phyloP scores from a whole-genome alignment of 176 grass and related monocot genomes.

The Hyparrhenia diplandra region DNA sequence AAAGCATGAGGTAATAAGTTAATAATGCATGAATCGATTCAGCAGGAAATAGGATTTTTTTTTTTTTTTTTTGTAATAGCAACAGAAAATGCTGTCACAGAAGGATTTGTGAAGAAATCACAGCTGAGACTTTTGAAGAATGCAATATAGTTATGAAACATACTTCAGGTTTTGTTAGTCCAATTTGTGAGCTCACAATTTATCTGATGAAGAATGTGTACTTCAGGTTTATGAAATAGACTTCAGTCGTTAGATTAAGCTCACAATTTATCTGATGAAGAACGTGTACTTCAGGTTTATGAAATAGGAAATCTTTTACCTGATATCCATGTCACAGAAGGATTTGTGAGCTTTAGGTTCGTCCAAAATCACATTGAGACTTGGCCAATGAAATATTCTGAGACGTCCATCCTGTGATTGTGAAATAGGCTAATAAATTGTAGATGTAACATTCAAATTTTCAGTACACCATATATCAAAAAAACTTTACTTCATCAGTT shows the following conservation, averaged over 20 bases:
- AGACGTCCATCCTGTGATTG: conserved; percentile 74
- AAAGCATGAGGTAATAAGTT: not conserved
- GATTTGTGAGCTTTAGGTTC: conserved; percentile 97
- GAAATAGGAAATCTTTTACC: conserved; percentile 66
- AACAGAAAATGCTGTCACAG: not conserved
- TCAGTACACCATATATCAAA: not conserved
- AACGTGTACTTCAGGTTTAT: too few relatives aligned
- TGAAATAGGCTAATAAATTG: not conserved
- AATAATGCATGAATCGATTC: not conserved
- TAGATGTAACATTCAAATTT: not conserved
- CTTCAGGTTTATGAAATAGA: too few relatives aligned
- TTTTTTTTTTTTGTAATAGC: not conserved
- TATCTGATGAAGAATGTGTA: too few relatives aligned
- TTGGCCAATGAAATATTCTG: conserved; percentile 85
- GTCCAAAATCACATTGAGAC: conserved; percentile 54
- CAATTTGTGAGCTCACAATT: too few relatives aligned
- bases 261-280: too few relatives aligned
- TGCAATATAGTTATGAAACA: too few relatives aligned
- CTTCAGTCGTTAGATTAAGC: too few relatives aligned
- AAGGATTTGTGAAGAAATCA: too few relatives aligned
- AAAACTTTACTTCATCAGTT: not conserved
- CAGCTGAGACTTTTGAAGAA: too few relatives aligned
- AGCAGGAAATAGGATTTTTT: not conserved
- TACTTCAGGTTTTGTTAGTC: too few relatives aligned
- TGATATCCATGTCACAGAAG: conserved; percentile 93